These are phyloP conservation scores for Glycine latifolia DNA, from an alignment of 306 rosid genomes.

Conservation along the genomic window DNA sequence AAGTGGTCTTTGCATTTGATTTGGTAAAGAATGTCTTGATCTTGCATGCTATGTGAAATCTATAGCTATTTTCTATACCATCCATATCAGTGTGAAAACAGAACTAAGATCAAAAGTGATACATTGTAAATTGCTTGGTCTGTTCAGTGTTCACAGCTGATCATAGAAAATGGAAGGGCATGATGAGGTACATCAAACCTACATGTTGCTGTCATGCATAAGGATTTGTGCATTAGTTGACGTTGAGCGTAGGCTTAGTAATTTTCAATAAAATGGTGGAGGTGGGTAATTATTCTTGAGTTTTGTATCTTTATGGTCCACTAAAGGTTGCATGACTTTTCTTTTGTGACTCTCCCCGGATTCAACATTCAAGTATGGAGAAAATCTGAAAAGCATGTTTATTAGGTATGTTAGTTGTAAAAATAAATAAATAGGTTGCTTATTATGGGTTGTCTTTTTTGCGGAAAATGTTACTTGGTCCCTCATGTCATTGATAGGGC, in stretches of 20 bases:
- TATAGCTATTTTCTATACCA: neutral
- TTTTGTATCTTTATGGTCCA: constrained; percentile 6
- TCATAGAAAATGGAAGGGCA: constrained; percentile 11
- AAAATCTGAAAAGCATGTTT: neutral
- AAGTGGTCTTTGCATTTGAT: neutral
- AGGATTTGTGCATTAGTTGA: constrained; percentile 3
- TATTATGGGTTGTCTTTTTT: neutral
- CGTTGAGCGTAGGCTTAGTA: neutral
- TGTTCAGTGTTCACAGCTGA: neutral
- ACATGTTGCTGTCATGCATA: neutral
- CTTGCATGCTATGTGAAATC: neutral
- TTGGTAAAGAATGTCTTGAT: neutral
- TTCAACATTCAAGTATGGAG: neutral
- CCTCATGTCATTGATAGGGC: constrained; percentile 3
- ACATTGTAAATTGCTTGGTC: constrained; percentile 23
- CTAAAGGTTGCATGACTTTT: neutral
- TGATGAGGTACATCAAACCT: neutral
- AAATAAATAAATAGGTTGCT: constrained; percentile 25
- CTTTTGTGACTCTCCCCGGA: neutral
- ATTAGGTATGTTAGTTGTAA: constrained; percentile 10
- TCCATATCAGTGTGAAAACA: constrained; percentile 5
- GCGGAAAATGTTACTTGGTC: constrained; percentile 32
- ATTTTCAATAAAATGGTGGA: neutral
- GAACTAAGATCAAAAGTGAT: neutral
- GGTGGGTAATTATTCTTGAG: constrained; percentile 5